Evolutionary conservation across 345 rosid species (phyloP).

Genomic region (Rhodomyrtus tomentosa): DNA sequence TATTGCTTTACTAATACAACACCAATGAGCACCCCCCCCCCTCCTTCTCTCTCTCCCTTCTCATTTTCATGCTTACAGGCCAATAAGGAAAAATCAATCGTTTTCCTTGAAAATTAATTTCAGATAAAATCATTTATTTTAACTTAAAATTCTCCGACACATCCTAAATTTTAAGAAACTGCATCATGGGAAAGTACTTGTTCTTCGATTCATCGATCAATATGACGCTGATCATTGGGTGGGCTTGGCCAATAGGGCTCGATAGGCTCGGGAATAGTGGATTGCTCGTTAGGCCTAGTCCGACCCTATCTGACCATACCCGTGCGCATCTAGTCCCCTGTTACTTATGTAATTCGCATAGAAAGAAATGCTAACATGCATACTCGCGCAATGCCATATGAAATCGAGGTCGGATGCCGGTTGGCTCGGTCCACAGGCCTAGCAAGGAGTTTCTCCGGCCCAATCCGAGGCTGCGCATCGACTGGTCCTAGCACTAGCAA

Average conservation of each 20-base stretch:
- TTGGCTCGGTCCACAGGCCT: neutral
- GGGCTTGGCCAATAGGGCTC: neutral
- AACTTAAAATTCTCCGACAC: no score
- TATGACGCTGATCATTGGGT: neutral
- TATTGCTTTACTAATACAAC: no score
- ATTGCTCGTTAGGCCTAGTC: neutral
- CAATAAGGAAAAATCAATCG: no score
- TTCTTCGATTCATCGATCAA: neutral
- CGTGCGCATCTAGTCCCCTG: neutral
- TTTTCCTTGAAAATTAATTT: no score
- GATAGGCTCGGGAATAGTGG: neutral
- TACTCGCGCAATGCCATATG: neutral
- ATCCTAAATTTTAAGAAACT: neutral
- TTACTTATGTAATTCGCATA: neutral
- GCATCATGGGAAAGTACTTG: neutral
- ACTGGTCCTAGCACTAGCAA: no score
- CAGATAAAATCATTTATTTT: no score
- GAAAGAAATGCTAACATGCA: neutral
- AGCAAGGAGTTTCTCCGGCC: neutral
- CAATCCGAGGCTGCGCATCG: neutral
- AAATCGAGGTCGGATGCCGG: neutral
- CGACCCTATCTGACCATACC: neutral
- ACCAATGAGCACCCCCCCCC: no score
- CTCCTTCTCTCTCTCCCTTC: no score
- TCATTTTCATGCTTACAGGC: no score